These are phyloP conservation scores for Candida anglica DNA, from an alignment of 805 yeast species.

Conservation along the genomic window DNA sequence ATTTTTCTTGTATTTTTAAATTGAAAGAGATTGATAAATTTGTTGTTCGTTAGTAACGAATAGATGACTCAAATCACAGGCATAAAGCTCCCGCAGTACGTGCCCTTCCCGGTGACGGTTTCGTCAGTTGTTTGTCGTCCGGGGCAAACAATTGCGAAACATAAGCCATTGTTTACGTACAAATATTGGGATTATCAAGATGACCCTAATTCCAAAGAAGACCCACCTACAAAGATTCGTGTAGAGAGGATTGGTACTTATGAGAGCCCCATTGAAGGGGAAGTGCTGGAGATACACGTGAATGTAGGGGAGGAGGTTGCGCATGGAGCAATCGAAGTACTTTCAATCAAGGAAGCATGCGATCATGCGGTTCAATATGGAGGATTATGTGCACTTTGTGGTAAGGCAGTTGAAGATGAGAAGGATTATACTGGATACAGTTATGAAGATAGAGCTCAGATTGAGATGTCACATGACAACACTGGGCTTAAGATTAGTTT, in stretches of 20 bases:
- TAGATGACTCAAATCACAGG: constrained; percentile 43
- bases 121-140: constrained; percentile 42
- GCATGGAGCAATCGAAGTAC: constrained; percentile 42
- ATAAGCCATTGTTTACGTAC: constrained; percentile 54
- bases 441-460: constrained; percentile 72
- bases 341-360: constrained; percentile 74
- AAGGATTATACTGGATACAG: constrained; percentile 71
- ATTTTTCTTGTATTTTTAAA: no score
- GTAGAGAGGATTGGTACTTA: constrained; percentile 72
- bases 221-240: constrained; percentile 40
- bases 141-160: constrained; percentile 48
- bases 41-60: no score
- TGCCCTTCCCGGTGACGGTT: constrained; percentile 67
- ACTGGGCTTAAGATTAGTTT: constrained; percentile 78
- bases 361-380: constrained; percentile 91
- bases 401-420: constrained; percentile 65
- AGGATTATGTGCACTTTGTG: constrained; percentile 92
- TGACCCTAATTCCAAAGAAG: constrained; percentile 45
- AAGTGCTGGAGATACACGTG: constrained; percentile 47
- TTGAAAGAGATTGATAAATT: no score
- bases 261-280: constrained; percentile 82
- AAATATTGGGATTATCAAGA: constrained; percentile 66
- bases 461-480: constrained; percentile 86
- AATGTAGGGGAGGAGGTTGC: constrained; percentile 58
- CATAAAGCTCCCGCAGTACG: constrained; percentile 54